phyloP scores from a whole-genome alignment of 1,284 basidiomycete species.

The Cryptococcus floricola region DNA sequence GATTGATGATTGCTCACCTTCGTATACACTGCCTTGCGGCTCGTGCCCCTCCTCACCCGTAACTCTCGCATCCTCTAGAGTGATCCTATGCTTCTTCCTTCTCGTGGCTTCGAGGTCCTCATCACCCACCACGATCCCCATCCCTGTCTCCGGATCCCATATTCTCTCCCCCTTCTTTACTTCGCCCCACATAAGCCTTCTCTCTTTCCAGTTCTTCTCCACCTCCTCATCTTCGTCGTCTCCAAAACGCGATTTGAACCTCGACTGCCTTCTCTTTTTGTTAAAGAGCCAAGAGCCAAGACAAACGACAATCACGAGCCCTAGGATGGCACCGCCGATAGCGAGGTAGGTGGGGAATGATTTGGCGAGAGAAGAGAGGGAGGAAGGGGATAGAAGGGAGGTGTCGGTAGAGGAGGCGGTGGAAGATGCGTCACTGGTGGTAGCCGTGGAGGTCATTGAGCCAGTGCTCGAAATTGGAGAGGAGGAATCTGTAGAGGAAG shows the following conservation, averaged over 20 bases:
- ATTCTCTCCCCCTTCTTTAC: neutral
- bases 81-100: neutral
- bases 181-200: neutral
- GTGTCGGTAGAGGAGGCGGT: neutral
- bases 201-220: neutral
- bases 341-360: conserved; percentile 14
- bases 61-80: neutral
- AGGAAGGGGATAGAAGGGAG: conserved; percentile 2
- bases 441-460: neutral
- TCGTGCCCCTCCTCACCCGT: neutral
- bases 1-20: neutral
- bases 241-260: conserved; percentile 6
- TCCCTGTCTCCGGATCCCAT: conserved; percentile 4
- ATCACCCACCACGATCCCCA: neutral
- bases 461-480: neutral
- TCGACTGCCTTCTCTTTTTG: conserved; percentile 1
- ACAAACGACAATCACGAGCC: conserved; percentile 6
- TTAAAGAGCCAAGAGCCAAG: conserved; percentile 5
- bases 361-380: conserved; percentile 6
- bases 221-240: conserved; percentile 5
- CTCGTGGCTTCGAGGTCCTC: neutral
- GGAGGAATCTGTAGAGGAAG: no score
- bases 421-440: neutral
- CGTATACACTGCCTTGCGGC: neutral
- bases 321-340: conserved; percentile 6